Conservation (phyloP, 768 basidiomycete species). For the Ramaria sp. region DNA sequence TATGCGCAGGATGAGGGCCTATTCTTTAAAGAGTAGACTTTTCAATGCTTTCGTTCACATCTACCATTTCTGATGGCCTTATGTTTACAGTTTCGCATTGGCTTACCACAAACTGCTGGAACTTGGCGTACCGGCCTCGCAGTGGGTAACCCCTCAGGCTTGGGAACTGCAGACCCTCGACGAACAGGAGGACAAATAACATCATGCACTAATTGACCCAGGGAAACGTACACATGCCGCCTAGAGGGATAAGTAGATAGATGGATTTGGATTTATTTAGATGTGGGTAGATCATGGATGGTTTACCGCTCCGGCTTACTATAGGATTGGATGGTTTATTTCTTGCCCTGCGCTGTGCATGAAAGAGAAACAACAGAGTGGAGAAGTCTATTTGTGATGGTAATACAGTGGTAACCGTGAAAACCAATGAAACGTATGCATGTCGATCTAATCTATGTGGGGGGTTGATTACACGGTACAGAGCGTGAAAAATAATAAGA, state of each 20-base stretch:
- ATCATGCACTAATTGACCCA: background rate
- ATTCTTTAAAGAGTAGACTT: slow-evolving; percentile 83
- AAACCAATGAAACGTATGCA: too few species aligned
- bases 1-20: slow-evolving; percentile 79
- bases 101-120: slow-evolving; percentile 77
- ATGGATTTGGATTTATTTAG: too few species aligned
- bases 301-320: too few species aligned
- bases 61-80: slow-evolving; percentile 3
- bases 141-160: slow-evolving; percentile 62
- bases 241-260: too few species aligned
- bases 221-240: too few species aligned
- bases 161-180: slow-evolving; percentile 57
- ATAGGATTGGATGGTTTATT: background rate
- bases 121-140: slow-evolving; percentile 80
- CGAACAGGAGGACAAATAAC: slow-evolving; percentile 21
- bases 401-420: too few species aligned
- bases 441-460: too few species aligned
- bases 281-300: too few species aligned
- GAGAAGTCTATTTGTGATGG: too few species aligned
- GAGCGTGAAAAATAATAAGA: too few species aligned
- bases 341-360: background rate
- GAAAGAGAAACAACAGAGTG: too few species aligned
- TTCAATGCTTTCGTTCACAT: background rate
- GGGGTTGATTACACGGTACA: too few species aligned
- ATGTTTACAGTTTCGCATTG: slow-evolving; percentile 57